Conservation (phyloP, 2,329 filamentous ascomycete species). For the Penicillium freii region DNA sequence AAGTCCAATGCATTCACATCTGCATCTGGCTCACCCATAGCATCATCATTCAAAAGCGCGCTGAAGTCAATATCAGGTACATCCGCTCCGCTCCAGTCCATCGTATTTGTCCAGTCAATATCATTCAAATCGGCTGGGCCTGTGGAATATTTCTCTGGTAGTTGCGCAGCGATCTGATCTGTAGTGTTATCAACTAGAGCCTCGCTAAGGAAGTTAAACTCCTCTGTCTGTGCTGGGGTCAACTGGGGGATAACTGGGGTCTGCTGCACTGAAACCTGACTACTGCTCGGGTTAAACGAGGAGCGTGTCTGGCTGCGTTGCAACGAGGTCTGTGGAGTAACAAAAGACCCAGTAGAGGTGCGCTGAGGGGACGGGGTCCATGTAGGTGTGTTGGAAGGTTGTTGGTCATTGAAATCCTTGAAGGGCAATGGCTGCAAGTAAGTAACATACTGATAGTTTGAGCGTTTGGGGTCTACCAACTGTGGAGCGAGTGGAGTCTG, state of each 20-base stretch:
- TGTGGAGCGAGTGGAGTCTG: background rate
- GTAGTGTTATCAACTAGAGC: background rate
- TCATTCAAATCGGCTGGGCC: background rate
- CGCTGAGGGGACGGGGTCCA: background rate
- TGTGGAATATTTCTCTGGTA: background rate
- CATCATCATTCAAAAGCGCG: background rate
- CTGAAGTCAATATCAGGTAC: background rate
- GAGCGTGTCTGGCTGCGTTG: background rate
- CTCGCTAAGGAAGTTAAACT: background rate
- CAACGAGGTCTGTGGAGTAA: background rate
- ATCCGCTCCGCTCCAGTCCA: background rate
- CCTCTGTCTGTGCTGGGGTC: background rate
- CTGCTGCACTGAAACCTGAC: background rate
- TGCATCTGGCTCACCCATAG: background rate
- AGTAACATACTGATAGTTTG: constrained; percentile 10
- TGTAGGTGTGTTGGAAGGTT: background rate
- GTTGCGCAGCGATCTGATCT: too few species aligned
- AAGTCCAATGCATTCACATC: background rate
- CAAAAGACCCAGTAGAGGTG: background rate
- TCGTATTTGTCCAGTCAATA: background rate
- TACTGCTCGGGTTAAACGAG: background rate
- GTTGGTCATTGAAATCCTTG: background rate
- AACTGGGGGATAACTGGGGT: background rate
- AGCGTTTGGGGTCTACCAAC: background rate
- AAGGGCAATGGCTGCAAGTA: constrained; percentile 10